These are phyloP conservation scores for Haplographium delicatum DNA, from an alignment of 495 filamentous ascomycete species.

Conservation along the genomic window DNA sequence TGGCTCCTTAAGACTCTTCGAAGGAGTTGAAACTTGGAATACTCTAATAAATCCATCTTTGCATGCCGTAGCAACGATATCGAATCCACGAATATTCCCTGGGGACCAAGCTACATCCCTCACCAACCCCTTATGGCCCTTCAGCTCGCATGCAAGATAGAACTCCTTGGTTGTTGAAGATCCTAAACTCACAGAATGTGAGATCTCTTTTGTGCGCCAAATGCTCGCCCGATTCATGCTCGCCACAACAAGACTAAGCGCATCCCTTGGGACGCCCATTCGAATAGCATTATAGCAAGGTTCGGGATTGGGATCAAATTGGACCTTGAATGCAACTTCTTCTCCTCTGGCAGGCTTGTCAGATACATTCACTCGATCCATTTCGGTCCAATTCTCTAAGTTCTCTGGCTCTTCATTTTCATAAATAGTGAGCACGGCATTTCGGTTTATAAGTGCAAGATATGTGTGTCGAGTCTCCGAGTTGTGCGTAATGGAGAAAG, in stretches of 20 bases:
- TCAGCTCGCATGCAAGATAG: slow-evolving; percentile 71
- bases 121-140: slow-evolving; percentile 67
- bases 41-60: slow-evolving; percentile 86
- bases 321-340: slow-evolving; percentile 79
- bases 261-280: slow-evolving; percentile 70
- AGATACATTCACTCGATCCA: slow-evolving; percentile 65
- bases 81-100: slow-evolving; percentile 78
- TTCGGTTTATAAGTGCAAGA: slow-evolving; percentile 75
- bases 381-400: slow-evolving; percentile 64
- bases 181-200: slow-evolving; percentile 41
- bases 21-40: slow-evolving; percentile 67
- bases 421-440: slow-evolving; percentile 72
- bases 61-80: slow-evolving; percentile 86
- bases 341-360: slow-evolving; percentile 59
- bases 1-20: slow-evolving; percentile 22
- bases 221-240: slow-evolving; percentile 76
- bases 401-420: slow-evolving; percentile 86
- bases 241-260: slow-evolving; percentile 73
- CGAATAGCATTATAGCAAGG: slow-evolving; percentile 70
- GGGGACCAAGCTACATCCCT: slow-evolving; percentile 90
- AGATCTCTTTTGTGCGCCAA: slow-evolving; percentile 66
- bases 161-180: slow-evolving; percentile 54
- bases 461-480: slow-evolving; percentile 63
- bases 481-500: slow-evolving; percentile 75
- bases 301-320: slow-evolving; percentile 77